Evolutionary conservation across 208 protist species (phyloP).

Genomic region (Acanthamoeba pearcei): DNA sequence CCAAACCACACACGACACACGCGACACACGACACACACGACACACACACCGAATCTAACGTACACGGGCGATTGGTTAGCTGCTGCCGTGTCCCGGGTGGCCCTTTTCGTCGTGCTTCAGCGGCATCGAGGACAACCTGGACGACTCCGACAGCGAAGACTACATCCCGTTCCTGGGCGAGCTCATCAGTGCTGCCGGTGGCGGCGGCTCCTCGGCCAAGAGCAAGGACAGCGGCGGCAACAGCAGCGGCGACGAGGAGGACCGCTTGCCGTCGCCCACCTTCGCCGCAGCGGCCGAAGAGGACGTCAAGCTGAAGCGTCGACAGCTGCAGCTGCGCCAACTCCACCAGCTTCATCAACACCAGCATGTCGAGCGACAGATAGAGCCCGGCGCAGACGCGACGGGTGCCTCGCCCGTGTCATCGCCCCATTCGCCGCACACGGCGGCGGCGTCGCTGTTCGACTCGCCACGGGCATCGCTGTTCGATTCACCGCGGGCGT

Average conservation of each 20-base stretch:
- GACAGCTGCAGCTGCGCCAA: constrained; percentile 8
- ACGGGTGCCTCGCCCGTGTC: not conserved
- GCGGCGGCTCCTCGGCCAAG: not conserved
- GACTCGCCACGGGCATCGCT: not conserved
- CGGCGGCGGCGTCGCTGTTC: not conserved
- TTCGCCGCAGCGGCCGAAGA: not conserved
- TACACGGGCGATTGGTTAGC: not conserved
- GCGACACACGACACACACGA: not conserved
- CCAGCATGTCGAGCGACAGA: not conserved
- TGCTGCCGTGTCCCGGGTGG: constrained; percentile 65
- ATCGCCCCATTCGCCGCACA: not conserved
- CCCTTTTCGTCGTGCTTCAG: constrained; percentile 48
- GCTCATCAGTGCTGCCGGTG: not conserved
- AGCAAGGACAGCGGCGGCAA: not conserved
- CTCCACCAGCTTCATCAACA: constrained; percentile 7
- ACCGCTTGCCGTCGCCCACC: not conserved
- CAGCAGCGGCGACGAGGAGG: not conserved
- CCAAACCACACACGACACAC: not conserved
- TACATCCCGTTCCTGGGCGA: constrained; percentile 65
- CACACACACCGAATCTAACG: not conserved
- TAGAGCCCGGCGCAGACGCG: not conserved
- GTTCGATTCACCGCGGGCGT: not conserved
- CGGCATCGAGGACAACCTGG: constrained; percentile 52
- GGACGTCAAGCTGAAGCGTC: not conserved
- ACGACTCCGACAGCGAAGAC: constrained; percentile 68